Evolutionary conservation across 495 filamentous ascomycete genomes (phyloP), one percentile per base, ranked within the genome.

Genomic region (Penicillium simplicissimum): DNA sequence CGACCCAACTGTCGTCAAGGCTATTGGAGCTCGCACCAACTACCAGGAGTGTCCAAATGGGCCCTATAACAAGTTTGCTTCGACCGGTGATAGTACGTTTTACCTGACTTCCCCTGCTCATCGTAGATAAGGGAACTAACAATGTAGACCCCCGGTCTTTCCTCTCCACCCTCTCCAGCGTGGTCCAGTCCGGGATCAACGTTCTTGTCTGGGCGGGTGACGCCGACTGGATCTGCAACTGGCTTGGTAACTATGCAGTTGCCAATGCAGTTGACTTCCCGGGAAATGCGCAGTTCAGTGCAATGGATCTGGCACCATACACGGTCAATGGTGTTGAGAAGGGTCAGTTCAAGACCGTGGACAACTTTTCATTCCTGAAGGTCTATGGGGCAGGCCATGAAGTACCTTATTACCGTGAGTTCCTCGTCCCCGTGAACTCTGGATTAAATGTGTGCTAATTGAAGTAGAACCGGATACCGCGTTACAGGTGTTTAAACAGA

Each of bases 151-250:
- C 77, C 11, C 77, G 80, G 14, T 79, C 81, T 15, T 81, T 80
- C 70, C 67, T 86, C n/a, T 31, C 64, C 3, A 63, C 70, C n/a
- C 76, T 87, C 25, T 78, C 76, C 31, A 59, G 61, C 10, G 76
- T 87, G 7, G 79, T 85, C 19, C 62, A 76, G 45, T 72, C 78
- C 2, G 81, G 81, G 4, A 71, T 87, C 56, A 68, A 66, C 10
- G 77, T 79, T 4, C 63, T 85, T 3, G 68, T 86, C 42, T 85
- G 82, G 84, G 83, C 83, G 8, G 84, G 84, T 52, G 82, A 83
- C 59, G 78, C 79, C 10, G 83, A 85, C 65, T 85, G 75, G 72
- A 82, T 84, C 62, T 85, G 81, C 64, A 85, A 86, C 69, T 85
- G 80, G 79, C 67, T 77, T 35, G 84, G 84, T 28, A 71, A 60